Evolutionary conservation across 192 early-diverging fungal genomes (phyloP), one percentile per base, ranked within the genome.

Genomic region (Coemansia sp.): DNA sequence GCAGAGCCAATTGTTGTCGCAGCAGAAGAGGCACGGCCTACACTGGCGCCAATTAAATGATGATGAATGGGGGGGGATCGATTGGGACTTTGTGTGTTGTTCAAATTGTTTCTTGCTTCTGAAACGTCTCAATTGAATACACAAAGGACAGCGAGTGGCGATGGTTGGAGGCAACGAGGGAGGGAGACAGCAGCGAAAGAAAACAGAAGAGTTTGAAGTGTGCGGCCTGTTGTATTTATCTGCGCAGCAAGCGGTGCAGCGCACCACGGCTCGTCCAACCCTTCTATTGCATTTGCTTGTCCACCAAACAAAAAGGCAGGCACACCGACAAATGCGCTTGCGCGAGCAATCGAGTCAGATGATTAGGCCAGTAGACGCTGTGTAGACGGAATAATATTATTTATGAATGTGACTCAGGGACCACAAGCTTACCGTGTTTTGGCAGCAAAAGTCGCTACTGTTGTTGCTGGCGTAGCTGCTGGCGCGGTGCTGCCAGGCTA

Each of bases 241-340:
- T 6, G n/a, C 40, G 15, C 40, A 41, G 40, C n/a, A 24, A 22
- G 19, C 10, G 19, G 24, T 24, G 21, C 43, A 11, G 22, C 43
- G 3, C n/a, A n/a, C n/a, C n/a, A n/a, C n/a, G n/a, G n/a, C 12
- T 46, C 4, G 8, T 17, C 6, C 15, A 41, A 41, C 43, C 21
- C 21, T 19, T 8, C 19, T 12, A 4, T 11, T 21, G 19, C 43
- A 24, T 15, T 27, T 15, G 44, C 26, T 50, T 50, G 46, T 50
- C 46, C 46, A 14, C 46, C 46, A 50, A 50, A 50, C 46, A 50
- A 50, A 50, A 32, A n/a, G n/a, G 46, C 24, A 50, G 15, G 22
- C 46, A 27, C 14, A 2, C 7, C 22, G 26, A 24, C 24, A 50
- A 50, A 50, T 50, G 24, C 22, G 46, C 46, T 22, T 26, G 46